Base-by-base conservation (phyloP, 306 rosid genomes). In the Cyclanthera cordifolia region DNA sequence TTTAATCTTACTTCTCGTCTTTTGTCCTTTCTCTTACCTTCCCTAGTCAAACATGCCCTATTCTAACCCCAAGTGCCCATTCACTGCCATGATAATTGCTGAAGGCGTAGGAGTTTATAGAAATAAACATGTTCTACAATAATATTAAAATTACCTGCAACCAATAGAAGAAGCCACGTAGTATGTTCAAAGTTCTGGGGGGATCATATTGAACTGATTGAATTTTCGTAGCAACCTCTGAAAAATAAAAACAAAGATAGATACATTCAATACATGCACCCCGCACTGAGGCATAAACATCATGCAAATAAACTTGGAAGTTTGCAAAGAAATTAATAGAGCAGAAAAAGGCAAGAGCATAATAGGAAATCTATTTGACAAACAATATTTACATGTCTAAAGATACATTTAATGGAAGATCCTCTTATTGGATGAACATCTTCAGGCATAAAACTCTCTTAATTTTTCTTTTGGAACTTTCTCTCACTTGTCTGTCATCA, bases 131-230 rank as follows among this genome's bases (percentile, higher is more conserved):
- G 54, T 46, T 48, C 17, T 12, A 17, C 27, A 72, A 20, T 27
- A 52, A 51, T 32, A 63, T 57, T 16, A 52, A 45, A 58, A 76
- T 82, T 80, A 92, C 96, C 82, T 84, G 13, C 82, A 89, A 67
- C 90, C 89, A 93, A 80, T 81, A 87, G 69, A 79, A 47, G 69
- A 87, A 89, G 64, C 91, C 98, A 52, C 96, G 98, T 41, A 86
- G 69, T 50, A 93, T 81, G 80, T 80, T 81, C 80, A 87, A 70
- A 71, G 64, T 69, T 72, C 14, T 86, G 48, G 10, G 71, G 15
- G 48, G 67, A 76, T 84, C 73, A n/a, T 58, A 50, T 5, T 30
- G 8, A 58, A 73, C 83, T 76, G 74, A 73, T 47, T 54, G 43
- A 32, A 71, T 43, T 70, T 81, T 80, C 54, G 69, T 21, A 2